Evolutionary conservation across 1,284 basidiomycete species (phyloP), one percentile per base, ranked within the genome.

Genomic region (Microbotryomycetes sp.): DNA sequence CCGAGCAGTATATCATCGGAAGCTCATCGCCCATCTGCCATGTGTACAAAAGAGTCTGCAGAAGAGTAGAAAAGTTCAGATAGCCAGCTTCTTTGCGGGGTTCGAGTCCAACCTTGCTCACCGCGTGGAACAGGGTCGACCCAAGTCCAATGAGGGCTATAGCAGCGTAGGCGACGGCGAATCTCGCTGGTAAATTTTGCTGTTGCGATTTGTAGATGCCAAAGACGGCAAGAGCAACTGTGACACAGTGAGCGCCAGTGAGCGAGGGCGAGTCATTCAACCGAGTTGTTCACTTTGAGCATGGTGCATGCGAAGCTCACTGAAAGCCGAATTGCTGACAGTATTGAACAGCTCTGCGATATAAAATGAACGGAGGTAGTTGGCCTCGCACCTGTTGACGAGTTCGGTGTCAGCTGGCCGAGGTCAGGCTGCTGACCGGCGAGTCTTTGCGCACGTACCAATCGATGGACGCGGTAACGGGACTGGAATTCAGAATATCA

Each of bases 341-440:
- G 48, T 50, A 47, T 60, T 60, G 25, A 49, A 49, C 15, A 49
- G 4, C n/a, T 60, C 58, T 16, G 58, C 58, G 30, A 54, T 25
- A 29, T 55, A 55, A 19, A n/a, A 28, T 2, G 29, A 19, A 16
- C 32, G n/a, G 3, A 25, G 6, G n/a, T 54, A 60, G 47, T 60
- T 60, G 23, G 58, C 29, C 48, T 60, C 58, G 28, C 58, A 60
- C 58, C 58, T 42, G 36, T 42, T 19, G 36, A 9, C 36, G n/a
- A 9, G 36, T 42, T 42, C 12, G 19, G 12, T 19, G 36, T 42
- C 36, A 42, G 36, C 9, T 42, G 12, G 19, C 36, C 36, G 19
- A 42, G 19, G 12, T 42, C 9, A 19, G 19, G 36, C 36, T 9
- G 36, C n/a, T n/a, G n/a, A n/a, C n/a, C n/a, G n/a, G n/a, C 36